Evolutionary conservation across 305 asterid species (phyloP), one percentile per base, ranked within the genome.

Genomic region (Fraxinus xanthoxyloides): DNA sequence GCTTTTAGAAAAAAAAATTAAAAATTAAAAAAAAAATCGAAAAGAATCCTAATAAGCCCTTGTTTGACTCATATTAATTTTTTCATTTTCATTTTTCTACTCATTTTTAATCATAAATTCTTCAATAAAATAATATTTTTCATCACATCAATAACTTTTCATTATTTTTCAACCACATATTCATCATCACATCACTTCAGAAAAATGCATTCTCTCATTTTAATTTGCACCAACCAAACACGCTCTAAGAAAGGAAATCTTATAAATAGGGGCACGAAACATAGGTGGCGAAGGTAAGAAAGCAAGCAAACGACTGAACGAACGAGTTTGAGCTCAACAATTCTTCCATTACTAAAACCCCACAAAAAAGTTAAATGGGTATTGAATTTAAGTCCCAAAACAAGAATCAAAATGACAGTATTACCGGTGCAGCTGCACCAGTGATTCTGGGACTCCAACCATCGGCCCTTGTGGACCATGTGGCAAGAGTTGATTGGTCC

Each of bases 391-490:
- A 87, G 28, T 79, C 84, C 75, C 54, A 84, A 74, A 83, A 74
- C 87, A 78, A 76, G 46, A 36, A 72, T 65, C 87, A 48, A 2
- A 56, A 69, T 73, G 80, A 82, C 43, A 80, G 34, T 76, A 82
- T 32, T 32, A 17, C 76, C 35, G 32, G 26, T 63, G 85, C 80
- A 23, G 85, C 77, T 19, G 87, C 92, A 28, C 98, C 99, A 23
- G 13, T 93, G 69, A 92, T 93, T 15, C 80, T 95, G 77, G 98
- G 99, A 28, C 88, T 95, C 40, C 97, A 93, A 81, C 99, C 99
- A 3, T 87, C 97, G 3, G 99, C 99, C 36, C 82, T 95, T 78
- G 98, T 95, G 35, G 99, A 95, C 90, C 97, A 94, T 83, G 91
- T 92, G 73, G 98, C 98, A 2, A 90, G 82, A 76, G 98, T 95